These are phyloP conservation scores for Lentinula novae-zelandiae DNA, from an alignment of 1,284 basidiomycete species.

Conservation along the genomic window DNA sequence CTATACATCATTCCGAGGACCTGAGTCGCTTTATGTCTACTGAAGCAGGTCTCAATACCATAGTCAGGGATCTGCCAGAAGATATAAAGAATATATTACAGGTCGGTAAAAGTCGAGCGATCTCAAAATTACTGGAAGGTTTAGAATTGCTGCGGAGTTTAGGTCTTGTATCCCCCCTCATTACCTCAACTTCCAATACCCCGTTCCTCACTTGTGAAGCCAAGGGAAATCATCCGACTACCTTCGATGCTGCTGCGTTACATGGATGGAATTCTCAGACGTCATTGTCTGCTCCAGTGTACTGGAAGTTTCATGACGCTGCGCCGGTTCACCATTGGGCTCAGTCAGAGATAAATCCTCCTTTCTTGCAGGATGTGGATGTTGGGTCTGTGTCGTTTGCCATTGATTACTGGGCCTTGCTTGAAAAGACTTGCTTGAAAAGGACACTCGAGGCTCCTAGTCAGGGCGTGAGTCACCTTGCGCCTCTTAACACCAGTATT, in stretches of 20 bases:
- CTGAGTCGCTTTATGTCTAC: conserved; percentile 44
- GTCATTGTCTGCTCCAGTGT: conserved; percentile 44
- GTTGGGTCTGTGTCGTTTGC: conserved; percentile 36
- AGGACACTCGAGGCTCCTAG: conserved; percentile 19
- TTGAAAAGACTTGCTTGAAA: conserved; percentile 44
- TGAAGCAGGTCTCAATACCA: conserved; percentile 41
- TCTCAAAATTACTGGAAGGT: conserved; percentile 55
- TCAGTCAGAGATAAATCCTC: conserved; percentile 45
- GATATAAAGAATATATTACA: conserved; percentile 47
- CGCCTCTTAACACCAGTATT: conserved; percentile 22
- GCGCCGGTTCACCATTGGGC: conserved; percentile 60
- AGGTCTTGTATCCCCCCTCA: conserved; percentile 52
- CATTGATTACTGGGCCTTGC: conserved; percentile 51
- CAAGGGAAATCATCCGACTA: conserved; percentile 35
- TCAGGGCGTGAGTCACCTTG: conserved; percentile 17
- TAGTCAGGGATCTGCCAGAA: conserved; percentile 47
- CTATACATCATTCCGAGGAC: conserved; percentile 47
- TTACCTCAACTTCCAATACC: conserved; percentile 34
- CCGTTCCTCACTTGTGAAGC: conserved; percentile 42
- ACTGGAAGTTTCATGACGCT: conserved; percentile 55
- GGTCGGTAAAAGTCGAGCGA: conserved; percentile 52
- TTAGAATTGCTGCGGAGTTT: conserved; percentile 54
- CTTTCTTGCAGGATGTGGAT: conserved; percentile 48
- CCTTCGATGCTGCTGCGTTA: conserved; percentile 42
- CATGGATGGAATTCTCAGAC: conserved; percentile 42